These are phyloP conservation scores for Acmispon strigosus DNA, from an alignment of 306 rosid species.

Conservation along the genomic window DNA sequence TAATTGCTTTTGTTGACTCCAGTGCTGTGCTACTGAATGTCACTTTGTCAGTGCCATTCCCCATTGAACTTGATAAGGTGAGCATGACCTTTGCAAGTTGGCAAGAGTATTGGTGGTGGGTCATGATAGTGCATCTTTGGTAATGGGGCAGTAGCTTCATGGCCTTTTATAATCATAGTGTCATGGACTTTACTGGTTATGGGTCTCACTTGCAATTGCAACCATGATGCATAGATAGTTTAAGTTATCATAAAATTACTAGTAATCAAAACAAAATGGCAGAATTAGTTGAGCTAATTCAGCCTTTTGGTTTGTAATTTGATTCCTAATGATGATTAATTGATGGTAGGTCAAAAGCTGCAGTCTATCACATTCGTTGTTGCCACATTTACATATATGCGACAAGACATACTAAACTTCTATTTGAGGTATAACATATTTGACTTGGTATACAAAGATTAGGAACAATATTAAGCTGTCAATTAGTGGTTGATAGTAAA, in stretches of 20 bases:
- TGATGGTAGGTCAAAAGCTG: too few relatives aligned
- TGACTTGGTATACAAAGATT: too few relatives aligned
- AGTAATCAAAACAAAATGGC: not conserved
- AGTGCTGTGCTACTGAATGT: not conserved
- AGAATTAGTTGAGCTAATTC: conserved; percentile 30
- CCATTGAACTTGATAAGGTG: conserved; percentile 8
- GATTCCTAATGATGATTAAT: not conserved
- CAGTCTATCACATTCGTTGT: too few relatives aligned
- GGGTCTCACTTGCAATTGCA: not conserved
- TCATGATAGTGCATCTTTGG: conserved; percentile 8
- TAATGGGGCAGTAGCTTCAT: not conserved
- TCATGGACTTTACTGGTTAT: conserved; percentile 13
- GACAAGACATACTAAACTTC: conserved; percentile 19
- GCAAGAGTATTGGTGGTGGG: not conserved
- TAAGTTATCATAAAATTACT: not conserved
- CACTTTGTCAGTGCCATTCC: conserved; percentile 15
- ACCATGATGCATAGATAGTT: not conserved
- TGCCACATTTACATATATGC: too few relatives aligned
- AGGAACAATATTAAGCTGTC: too few relatives aligned
- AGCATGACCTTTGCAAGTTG: not conserved
- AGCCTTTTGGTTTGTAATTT: conserved; percentile 19
- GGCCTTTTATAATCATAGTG: conserved; percentile 7
- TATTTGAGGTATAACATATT: conserved; percentile 5
- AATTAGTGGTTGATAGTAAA: too few relatives aligned
- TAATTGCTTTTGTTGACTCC: conserved; percentile 30